Conservation (phyloP, 2,329 filamentous ascomycete genomes). For the Fusarium sp. region DNA sequence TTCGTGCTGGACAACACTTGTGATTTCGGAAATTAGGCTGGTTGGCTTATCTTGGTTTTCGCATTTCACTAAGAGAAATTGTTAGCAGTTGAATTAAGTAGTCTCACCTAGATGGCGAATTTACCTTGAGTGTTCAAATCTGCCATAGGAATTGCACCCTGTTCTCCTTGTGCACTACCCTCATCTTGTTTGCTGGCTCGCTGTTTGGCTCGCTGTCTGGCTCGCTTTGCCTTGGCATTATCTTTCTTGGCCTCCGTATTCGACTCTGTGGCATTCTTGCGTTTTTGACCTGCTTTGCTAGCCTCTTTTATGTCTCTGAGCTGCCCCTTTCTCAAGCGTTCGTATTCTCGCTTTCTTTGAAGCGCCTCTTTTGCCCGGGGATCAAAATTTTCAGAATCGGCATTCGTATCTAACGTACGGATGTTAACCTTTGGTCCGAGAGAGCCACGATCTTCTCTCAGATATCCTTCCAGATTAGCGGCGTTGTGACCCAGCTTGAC, state of each 20-base stretch:
- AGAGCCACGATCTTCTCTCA: conserved; percentile 71
- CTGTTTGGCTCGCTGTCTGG: conserved; percentile 29
- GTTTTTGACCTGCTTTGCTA: conserved; percentile 56
- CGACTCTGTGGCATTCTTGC: conserved; percentile 50
- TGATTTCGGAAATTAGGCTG: conserved; percentile 57
- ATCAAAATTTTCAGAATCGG: conserved; percentile 60
- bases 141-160: conserved; percentile 45
- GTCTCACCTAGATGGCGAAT: conserved; percentile 3
- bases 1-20: conserved; percentile 56
- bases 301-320: conserved; percentile 56
- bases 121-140: conserved; percentile 53
- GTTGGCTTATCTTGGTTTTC: conserved; percentile 57
- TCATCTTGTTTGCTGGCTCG: conserved; percentile 18
- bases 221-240: conserved; percentile 48
- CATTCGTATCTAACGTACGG: conserved; percentile 59
- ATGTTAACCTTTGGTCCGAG: conserved; percentile 68
- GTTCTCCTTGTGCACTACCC: conserved; percentile 30
- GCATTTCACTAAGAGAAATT: conserved; percentile 59
- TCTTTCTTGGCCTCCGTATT: conserved; percentile 46
- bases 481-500: conserved; percentile 69
- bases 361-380: conserved; percentile 69
- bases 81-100: conserved; percentile 16
- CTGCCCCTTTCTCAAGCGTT: conserved; percentile 60
- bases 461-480: conserved; percentile 75
- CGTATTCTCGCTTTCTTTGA: conserved; percentile 75